These are phyloP conservation scores for Linnemannia elongata DNA, from an alignment of 192 early-diverging fungal genomes.

Conservation along the genomic window DNA sequence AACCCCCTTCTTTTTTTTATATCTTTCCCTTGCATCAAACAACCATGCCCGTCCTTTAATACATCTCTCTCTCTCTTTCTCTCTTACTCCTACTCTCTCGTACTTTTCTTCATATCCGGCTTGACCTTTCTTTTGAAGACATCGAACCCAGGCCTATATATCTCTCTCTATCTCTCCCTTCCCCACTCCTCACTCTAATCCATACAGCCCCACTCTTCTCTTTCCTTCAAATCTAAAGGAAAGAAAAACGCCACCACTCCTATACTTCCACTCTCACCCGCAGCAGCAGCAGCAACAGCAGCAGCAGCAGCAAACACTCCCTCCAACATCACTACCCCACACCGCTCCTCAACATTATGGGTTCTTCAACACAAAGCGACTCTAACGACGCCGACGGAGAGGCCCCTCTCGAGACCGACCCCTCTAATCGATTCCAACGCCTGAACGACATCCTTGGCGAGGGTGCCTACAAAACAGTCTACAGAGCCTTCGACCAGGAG, in stretches of 20 bases:
- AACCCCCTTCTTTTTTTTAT: too few relatives aligned
- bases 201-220: too few relatives aligned
- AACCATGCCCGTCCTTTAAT: too few relatives aligned
- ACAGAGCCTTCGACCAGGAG: constrained; percentile 85
- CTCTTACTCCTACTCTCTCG: too few relatives aligned
- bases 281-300: too few relatives aligned
- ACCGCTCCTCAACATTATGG: constrained; percentile 15
- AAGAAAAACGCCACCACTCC: neutral
- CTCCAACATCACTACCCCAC: neutral
- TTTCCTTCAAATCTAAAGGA: neutral
- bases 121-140: neutral
- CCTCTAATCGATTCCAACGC: constrained; percentile 75
- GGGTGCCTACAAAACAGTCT: constrained; percentile 89
- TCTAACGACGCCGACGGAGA: constrained; percentile 58
- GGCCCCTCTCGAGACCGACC: constrained; percentile 64
- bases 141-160: neutral
- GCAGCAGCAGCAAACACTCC: too few relatives aligned
- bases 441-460: constrained; percentile 73
- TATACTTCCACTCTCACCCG: neutral
- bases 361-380: constrained; percentile 24
- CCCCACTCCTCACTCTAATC: neutral
- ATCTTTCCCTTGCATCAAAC: too few relatives aligned
- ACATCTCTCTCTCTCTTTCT: too few relatives aligned
- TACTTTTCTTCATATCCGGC: neutral
- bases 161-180: neutral